phyloP scores from a whole-genome alignment of 768 basidiomycete species.

The Mrakia blollopis region DNA sequence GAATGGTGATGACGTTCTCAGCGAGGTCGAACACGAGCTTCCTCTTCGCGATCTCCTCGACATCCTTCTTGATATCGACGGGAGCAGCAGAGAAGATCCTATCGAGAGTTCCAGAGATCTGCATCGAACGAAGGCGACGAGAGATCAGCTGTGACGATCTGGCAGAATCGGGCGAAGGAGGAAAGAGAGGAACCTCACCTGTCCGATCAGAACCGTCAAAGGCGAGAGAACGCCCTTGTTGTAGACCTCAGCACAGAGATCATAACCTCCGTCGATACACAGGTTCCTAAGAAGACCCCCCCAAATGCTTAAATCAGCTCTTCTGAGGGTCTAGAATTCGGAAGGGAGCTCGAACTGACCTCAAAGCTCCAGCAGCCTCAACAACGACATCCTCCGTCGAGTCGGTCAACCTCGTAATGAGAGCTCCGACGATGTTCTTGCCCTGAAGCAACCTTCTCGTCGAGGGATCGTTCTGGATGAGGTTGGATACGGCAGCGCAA shows the following conservation, averaged over 20 bases:
- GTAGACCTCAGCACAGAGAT: conserved; percentile 94
- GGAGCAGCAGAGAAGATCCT: conserved; percentile 55
- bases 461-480: conserved; percentile 91
- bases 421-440: conserved; percentile 77
- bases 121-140: background rate
- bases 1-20: conserved; percentile 83
- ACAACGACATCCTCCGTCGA: conserved; percentile 83
- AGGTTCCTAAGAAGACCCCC: conserved; percentile 63
- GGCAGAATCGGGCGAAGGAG: background rate
- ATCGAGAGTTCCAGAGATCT: conserved; percentile 71
- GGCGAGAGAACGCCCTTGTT: conserved; percentile 87
- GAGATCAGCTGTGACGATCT: background rate
- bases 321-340: background rate
- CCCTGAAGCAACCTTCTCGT: conserved; percentile 83
- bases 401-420: conserved; percentile 84
- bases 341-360: conserved; percentile 52
- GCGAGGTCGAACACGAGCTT: conserved; percentile 79
- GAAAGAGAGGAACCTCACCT: conserved; percentile 50
- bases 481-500: conserved; percentile 89
- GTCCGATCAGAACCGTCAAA: conserved; percentile 67
- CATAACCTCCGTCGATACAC: conserved; percentile 90
- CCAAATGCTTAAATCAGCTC: background rate
- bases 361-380: conserved; percentile 79
- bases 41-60: conserved; percentile 58
- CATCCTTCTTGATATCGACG: conserved; percentile 46